Base-by-base conservation (phyloP, 2,329 filamentous ascomycete genomes). In the Cercospora beticola region DNA sequence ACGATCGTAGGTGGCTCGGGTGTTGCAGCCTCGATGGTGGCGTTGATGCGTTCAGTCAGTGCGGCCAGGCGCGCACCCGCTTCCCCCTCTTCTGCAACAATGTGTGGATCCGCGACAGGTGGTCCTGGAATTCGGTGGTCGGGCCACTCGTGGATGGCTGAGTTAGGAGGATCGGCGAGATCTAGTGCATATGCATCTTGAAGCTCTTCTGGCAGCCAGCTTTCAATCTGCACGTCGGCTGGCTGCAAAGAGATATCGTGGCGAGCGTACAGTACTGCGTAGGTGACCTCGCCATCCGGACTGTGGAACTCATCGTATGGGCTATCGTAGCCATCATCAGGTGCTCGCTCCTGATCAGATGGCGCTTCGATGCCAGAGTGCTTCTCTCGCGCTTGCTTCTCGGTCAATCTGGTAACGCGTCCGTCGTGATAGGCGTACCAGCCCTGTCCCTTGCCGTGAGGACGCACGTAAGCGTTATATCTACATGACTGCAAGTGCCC, bases 381-480 rank as follows among this genome's bases (percentile, higher is more conserved):
- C 16, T 83, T 81, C 26, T 87, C 69, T 36, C 74, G 75, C 16
- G 86, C 87, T 68, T 86, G 83, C 70, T 85, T 86, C 43, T 82
- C 82, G 0, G 87, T 89, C 67, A 88, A 77, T 56, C 86, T 86
- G 62, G 83, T 83, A 33, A 89, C 86, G 65, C 78, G 79, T 57
- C 82, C 83, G 70, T 74, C 72, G 33, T 86, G 83, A 71, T 88
- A 89, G 36, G 82, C 83, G 65, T 89, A 85, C 88, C 88, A 90
- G 57, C 82, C 84, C 8, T 83, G 82, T 9, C 82, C 83, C 5
- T 84, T 83, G 2, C 87, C 87, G 56, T 82, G 82, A 0, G 88
- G 88, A 31, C 87, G 83, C 59, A 90, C 77, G 36, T 88, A 84
- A n/a, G 85, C 84, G 72, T 87, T 86, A 78, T 88, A 89, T 43